Base-by-base conservation (phyloP, 2,329 filamentous ascomycete genomes). In the Pyrenochaeta sp. region DNA sequence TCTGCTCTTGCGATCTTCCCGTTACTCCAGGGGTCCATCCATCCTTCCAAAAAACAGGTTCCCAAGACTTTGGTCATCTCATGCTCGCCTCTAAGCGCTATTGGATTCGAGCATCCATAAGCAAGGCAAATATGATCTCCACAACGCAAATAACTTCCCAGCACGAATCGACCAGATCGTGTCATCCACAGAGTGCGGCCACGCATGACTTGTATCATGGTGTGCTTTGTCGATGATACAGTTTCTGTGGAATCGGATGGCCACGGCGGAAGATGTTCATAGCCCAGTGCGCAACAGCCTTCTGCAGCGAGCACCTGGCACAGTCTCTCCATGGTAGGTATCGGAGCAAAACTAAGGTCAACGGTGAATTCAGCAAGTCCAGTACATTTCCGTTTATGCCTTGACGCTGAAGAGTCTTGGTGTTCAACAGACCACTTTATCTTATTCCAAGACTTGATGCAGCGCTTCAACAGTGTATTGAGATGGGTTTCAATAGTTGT, bases 31-130 rank as follows among this genome's bases (percentile, higher is more conserved):
- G 34, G 36, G 36, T 50, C 51, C 42, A 53, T 53, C 51, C 42
- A 53, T 28, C 43, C 42, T 39, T 53, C 51, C 22, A 53, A 25
- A 28, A 47, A 53, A 48, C 51, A 53, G 25, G 51, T 53, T 25
- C 51, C 51, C 10, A 53, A 40, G 19, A 53, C 51, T 30, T n/a
- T 47, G 12, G 42, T 39, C 19, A 47, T 39, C 28, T 49, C 27
- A 34, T 34, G 24, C 6, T 42, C 10, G 28, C 45, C 27, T 50
- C 52, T 49, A 28, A 54, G 52, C 12, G 52, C 52, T 34, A 54
- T 36, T 43, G 44, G 52, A 12, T 48, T 49, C 13, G 37, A 43
- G 36, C 44, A 54, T 44, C 52, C 44, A 34, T 54, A 43, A 49
- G 24, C 7, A 34, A 54, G 34, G 45, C 52, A 54, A 25, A 54